Base-by-base conservation (phyloP, 306 rosid genomes). In the Phaseolus lunatus region DNA sequence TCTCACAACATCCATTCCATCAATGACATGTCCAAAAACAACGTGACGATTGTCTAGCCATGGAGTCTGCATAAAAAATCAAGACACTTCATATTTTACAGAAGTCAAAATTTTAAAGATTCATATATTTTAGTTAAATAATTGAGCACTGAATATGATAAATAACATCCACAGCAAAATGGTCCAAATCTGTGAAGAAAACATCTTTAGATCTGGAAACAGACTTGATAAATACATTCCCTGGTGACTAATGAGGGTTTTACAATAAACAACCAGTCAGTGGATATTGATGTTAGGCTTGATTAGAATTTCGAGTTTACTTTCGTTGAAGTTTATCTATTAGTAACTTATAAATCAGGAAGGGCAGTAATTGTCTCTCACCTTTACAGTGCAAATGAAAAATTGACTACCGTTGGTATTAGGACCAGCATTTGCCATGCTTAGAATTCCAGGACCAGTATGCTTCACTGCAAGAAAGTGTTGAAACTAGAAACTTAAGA, bases 381-480 rank as follows among this genome's bases (percentile, higher is more conserved):
- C 97, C 97, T 90, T 90, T 48, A 89, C 88, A 1, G 97, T 92
- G 84, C 92, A 94, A 71, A 94, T 89, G 81, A 94, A 92, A 82
- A 94, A 94, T 78, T 94, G 96, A 84, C 97, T 94, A 11, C 97
- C 96, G 75, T 94, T 94, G 49, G 94, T 92, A 76, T 88, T 75
- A 77, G 96, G 94, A 63, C 98, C 98, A 0, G 97, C 97, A 82
- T 92, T 94, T 20, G 97, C 98, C 98, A 94, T 94, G 89, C 98
- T 94, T 89, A 94, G 79, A 80, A 92, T 91, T 72, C 98, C 98
- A 70, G 98, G 89, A 56, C 96, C 98, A 31, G 83, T 79, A 85
- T 94, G 98, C 81, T 90, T 94, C 92, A 92, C 98, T 90, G 95
- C 89, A 88, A 72, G 53, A 50, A 82, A 63, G 72, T 73, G 74